phyloP scores from a whole-genome alignment of 331 rosid species.

The Malus hybrid region DNA sequence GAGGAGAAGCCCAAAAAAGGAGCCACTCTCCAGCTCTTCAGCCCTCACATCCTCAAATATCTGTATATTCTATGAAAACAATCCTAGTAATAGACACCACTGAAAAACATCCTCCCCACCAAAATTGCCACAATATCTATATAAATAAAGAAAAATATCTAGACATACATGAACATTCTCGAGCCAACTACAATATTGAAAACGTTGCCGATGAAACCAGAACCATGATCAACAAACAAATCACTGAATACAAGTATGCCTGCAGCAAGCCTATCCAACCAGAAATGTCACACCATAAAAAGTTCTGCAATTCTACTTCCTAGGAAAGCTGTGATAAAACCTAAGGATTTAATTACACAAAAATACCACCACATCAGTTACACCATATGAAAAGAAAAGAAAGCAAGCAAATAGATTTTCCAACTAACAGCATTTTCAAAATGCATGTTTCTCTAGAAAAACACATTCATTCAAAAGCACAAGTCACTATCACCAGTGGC shows the following conservation, averaged over 20 bases:
- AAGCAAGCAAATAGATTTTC: constrained; percentile 1
- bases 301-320: not conserved
- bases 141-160: not conserved
- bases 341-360: not conserved
- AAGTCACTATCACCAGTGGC: not conserved
- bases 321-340: not conserved
- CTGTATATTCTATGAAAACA: not conserved
- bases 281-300: not conserved
- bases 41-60: not conserved
- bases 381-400: constrained; percentile 8
- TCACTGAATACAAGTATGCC: not conserved
- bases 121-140: not conserved
- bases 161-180: not conserved
- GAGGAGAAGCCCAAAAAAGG: not conserved
- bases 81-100: not conserved
- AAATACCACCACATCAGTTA: not conserved
- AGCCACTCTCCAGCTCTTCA: not conserved
- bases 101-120: not conserved
- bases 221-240: not conserved
- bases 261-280: not conserved
- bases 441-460: constrained; percentile 9
- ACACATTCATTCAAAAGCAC: not conserved
- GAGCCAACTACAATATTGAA: not conserved
- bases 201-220: not conserved
- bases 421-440: not conserved